These are phyloP conservation scores for Scleroderma bovista DNA, from an alignment of 768 basidiomycete species.

Conservation along the genomic window DNA sequence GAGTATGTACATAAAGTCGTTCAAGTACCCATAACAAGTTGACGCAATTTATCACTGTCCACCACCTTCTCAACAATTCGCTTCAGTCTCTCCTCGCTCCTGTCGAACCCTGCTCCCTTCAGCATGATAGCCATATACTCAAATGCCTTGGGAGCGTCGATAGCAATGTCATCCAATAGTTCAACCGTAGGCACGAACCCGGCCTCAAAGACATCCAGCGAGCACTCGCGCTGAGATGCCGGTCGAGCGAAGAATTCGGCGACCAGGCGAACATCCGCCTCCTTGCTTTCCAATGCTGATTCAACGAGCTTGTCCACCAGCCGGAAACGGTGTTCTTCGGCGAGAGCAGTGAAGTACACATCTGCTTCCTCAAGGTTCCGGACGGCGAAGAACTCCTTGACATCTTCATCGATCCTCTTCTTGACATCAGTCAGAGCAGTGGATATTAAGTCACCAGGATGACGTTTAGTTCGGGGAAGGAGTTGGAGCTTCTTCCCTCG, in stretches of 20 bases:
- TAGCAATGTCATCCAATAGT: slow-evolving; percentile 80
- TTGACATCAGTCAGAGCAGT: too few relatives aligned
- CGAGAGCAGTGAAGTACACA: slow-evolving; percentile 74
- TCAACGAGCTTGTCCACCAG: slow-evolving; percentile 75
- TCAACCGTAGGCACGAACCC: slow-evolving; percentile 69
- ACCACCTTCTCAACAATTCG: slow-evolving; percentile 56
- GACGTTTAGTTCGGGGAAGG: slow-evolving; percentile 69
- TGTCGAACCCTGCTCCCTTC: slow-evolving; percentile 57
- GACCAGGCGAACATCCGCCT: slow-evolving; percentile 72
- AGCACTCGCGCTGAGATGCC: slow-evolving; percentile 53
- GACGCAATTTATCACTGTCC: slow-evolving; percentile 56
- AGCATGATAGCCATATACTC: slow-evolving; percentile 69
- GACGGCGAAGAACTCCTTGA: slow-evolving; percentile 82
- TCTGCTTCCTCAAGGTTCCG: slow-evolving; percentile 86
- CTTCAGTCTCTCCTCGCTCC: slow-evolving; percentile 50
- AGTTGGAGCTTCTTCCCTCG: slow-evolving; percentile 79
- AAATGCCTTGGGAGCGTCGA: slow-evolving; percentile 88
- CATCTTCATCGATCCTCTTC: slow-evolving; percentile 77
- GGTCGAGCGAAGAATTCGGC: slow-evolving; percentile 67
- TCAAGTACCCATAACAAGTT: slow-evolving; percentile 40
- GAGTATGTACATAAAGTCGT: too few relatives aligned
- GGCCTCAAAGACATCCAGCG: slow-evolving; percentile 59
- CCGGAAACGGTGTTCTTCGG: slow-evolving; percentile 51
- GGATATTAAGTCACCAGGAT: slow-evolving; percentile 42
- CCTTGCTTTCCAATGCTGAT: slow-evolving; percentile 75